Evolutionary conservation across 148 eudicot genomes (phyloP).

Genomic region (Silene conica): DNA sequence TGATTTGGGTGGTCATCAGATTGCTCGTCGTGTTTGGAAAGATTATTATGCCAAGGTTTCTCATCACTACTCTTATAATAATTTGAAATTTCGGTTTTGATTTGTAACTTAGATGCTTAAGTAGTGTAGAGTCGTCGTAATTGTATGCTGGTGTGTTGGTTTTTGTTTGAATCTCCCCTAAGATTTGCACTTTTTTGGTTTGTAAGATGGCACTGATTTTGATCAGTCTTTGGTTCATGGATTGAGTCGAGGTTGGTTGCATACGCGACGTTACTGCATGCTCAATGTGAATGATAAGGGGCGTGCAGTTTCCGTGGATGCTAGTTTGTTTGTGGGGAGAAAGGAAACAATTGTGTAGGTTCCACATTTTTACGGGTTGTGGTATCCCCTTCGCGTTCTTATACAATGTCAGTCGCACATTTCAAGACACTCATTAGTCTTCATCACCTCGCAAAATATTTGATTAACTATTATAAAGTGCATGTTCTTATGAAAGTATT

Average conservation of each 20-base stretch:
- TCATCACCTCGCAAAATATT: neutral
- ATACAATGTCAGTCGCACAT: too few relatives aligned
- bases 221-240: neutral
- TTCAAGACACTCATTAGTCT: too few relatives aligned
- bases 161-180: neutral
- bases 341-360: neutral
- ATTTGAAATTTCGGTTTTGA: neutral
- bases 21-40: conserved; percentile 74
- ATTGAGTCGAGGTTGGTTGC: neutral
- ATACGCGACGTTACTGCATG: neutral
- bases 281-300: neutral
- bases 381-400: neutral
- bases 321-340: neutral
- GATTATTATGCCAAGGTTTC: conserved; percentile 68
- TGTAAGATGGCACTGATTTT: neutral
- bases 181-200: conserved; percentile 4
- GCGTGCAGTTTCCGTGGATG: neutral
- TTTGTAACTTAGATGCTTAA: neutral
- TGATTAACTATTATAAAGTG: neutral
- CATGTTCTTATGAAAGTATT: neutral
- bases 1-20: conserved; percentile 86
- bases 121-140: neutral
- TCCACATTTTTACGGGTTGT: neutral
- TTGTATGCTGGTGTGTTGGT: neutral
- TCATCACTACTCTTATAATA: neutral